Base-by-base conservation (phyloP, 2,329 filamentous ascomycete genomes). In the Aureobasidium sp. region DNA sequence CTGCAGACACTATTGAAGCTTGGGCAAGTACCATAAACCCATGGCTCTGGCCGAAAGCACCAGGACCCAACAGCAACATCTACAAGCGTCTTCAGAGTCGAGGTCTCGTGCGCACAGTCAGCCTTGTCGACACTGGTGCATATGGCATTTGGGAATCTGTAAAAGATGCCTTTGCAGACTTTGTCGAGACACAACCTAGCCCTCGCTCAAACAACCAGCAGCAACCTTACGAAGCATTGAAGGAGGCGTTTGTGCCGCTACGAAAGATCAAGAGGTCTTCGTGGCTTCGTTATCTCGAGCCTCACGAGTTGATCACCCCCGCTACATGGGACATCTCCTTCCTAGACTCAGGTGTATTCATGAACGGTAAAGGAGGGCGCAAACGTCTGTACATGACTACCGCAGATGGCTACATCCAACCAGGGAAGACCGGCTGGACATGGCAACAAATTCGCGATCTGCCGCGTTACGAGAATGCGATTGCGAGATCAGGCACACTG, bases 361-460 rank as follows among this genome's bases (percentile, higher is more conserved):
- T 90, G 86, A 81, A 84, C 61, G 77, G 81, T 25, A 76, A 79
- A 8, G 76, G 79, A 21, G 73, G 73, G 7, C 68, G 74, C 57
- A 81, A 83, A 57, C 78, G 86, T 7, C 76, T 91, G 11, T 91
- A 86, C 68, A 76, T 90, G 55, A 91, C 87, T 1, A 84, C 88
- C 55, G 79, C 83, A 3, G 82, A 86, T 59, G 84, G 84, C 1
- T 91, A 91, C 59, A 70, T 87, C 2, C 87, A 91, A 62, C 79
- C 82, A 56, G 66, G 71, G 12, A 69, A 74, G 27, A 76, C 78
- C 32, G 74, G 77, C 38, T 90, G 84, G 85, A 83, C 80, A 1
- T 91, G 87, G 87, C 81, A 83, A 59, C 77, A 76, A 40, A 67
- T 90, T 8, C 79, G 81, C 29, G 77, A 82, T 59, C 70, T 89